phyloP scores from a whole-genome alignment of 1,139 yeast genomes.

The Hemisphaericaspora xylanilytica region DNA sequence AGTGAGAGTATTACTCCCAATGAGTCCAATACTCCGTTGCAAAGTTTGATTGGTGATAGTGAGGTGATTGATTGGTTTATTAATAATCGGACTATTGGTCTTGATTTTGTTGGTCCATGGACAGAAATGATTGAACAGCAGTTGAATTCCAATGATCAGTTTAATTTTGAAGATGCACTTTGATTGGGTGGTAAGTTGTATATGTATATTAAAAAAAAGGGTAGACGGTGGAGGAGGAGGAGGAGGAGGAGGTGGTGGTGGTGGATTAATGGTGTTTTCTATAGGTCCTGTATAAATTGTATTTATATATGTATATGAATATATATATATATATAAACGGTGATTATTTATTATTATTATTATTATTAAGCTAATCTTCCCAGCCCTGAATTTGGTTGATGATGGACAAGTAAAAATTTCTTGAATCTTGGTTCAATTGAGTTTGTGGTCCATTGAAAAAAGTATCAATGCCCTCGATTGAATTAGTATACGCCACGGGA shows the following conservation, averaged over 20 bases:
- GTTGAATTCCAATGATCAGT: slow-evolving; percentile 36
- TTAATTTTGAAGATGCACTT: slow-evolving; percentile 26
- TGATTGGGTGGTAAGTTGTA: slow-evolving; percentile 1
- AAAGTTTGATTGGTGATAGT: slow-evolving; percentile 41
- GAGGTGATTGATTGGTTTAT: slow-evolving; percentile 74
- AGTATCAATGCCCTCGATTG: slow-evolving; percentile 7
- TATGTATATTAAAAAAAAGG: background rate
- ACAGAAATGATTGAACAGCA: slow-evolving; percentile 79
- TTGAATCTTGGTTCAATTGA: slow-evolving; percentile 6
- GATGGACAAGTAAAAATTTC: slow-evolving; percentile 7
- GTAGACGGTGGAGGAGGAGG: too few relatives aligned
- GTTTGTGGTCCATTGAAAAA: slow-evolving; percentile 1
- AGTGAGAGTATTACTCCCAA: slow-evolving; percentile 12
- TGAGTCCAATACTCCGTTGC: slow-evolving; percentile 15
- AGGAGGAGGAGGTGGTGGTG: too few relatives aligned
- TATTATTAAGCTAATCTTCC: slow-evolving; percentile 8
- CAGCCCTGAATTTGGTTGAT: slow-evolving; percentile 13
- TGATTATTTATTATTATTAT: too few relatives aligned
- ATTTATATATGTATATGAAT: background rate
- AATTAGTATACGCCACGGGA: slow-evolving; percentile 8
- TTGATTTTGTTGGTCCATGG: slow-evolving; percentile 88
- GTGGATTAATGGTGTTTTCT: too few relatives aligned
- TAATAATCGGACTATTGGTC: slow-evolving; percentile 62
- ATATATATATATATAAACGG: too few relatives aligned
- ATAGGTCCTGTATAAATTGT: too few relatives aligned